Percentiles rank a stretch among this genome's conserved stretches.
These are phyloP conservation scores for Oryza longistaminata DNA, from an alignment of 176 grass and related monocot species.

Conservation along the genomic window DNA sequence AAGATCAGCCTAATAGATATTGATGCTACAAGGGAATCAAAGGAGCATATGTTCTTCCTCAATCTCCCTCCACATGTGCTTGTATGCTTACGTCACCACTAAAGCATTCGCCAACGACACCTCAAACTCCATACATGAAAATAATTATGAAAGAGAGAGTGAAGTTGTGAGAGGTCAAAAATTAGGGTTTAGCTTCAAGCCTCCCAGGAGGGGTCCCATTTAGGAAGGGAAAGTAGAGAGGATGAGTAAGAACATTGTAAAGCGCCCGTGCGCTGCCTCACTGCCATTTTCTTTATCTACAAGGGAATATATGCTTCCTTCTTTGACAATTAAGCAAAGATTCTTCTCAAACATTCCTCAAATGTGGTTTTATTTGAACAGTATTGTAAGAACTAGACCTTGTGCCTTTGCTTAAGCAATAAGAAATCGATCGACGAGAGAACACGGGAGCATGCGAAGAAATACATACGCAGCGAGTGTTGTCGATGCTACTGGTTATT, in stretches of 20 bases:
- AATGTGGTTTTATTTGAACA: slow-evolving; percentile 35
- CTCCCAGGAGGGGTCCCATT: slow-evolving; percentile 31
- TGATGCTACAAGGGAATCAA: slow-evolving; percentile 44
- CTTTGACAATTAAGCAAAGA: slow-evolving; percentile 95
- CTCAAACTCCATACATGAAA: slow-evolving; percentile 29
- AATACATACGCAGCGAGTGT: not conserved
- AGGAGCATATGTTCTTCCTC: slow-evolving; percentile 28
- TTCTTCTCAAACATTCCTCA: slow-evolving; percentile 81
- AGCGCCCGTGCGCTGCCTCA: slow-evolving; percentile 44
- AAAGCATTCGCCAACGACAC: slow-evolving; percentile 29
- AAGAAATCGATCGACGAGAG: slow-evolving; percentile 9
- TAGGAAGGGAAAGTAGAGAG: slow-evolving; percentile 44
- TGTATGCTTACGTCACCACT: slow-evolving; percentile 52
- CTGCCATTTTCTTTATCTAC: slow-evolving; percentile 62
- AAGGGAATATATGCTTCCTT: slow-evolving; percentile 99
- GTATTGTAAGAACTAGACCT: not conserved
- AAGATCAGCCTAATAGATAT: slow-evolving; percentile 13
- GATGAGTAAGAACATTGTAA: slow-evolving; percentile 88
- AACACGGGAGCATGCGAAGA: not conserved
- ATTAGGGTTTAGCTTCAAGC: slow-evolving; percentile 57
- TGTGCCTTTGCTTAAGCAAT: slow-evolving; percentile 49
- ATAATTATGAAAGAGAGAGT: slow-evolving; percentile 30
- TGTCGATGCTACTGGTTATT: not conserved
- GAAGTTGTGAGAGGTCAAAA: slow-evolving; percentile 51
- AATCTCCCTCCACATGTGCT: slow-evolving; percentile 39